Conservation (phyloP, 139 green algal genomes). For the Haematococcus lacustris region DNA sequence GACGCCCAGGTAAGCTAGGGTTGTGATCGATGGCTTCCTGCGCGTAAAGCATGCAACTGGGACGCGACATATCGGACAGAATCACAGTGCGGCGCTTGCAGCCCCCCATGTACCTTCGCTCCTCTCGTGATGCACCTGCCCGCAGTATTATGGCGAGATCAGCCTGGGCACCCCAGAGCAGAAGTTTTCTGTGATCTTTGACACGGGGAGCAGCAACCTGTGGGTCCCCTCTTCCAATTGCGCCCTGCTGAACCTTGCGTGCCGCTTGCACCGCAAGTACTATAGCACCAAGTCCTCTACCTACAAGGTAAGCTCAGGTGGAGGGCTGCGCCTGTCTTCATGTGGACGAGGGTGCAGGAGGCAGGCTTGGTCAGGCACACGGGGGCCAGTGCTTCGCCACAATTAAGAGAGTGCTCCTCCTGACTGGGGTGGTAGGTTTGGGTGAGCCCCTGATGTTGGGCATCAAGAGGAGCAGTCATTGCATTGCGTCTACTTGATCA, state of each 20-base stretch:
- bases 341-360: no score
- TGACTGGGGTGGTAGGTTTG: no score
- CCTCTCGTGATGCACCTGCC: background rate
- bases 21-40: background rate
- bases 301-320: slow-evolving; percentile 53
- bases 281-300: slow-evolving; percentile 60
- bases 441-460: no score
- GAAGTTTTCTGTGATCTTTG: slow-evolving; percentile 89
- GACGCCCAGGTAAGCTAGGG: slow-evolving; percentile 50
- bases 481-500: no score
- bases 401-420: no score
- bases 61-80: background rate
- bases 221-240: slow-evolving; percentile 88
- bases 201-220: slow-evolving; percentile 88
- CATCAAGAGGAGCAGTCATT: no score
- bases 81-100: background rate
- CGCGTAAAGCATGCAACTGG: background rate
- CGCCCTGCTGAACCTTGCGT: slow-evolving; percentile 80
- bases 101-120: background rate
- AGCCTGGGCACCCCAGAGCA: slow-evolving; percentile 84
- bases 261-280: slow-evolving; percentile 87
- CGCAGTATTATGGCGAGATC: slow-evolving; percentile 93
- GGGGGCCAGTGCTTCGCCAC: no score
- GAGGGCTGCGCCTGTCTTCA: no score
- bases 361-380: no score